A percentile compares a stretch with the other conserved stretches of the same genome.
Conservation (phyloP, 1,139 yeast genomes). For the Blastobotrys indianensis region DNA sequence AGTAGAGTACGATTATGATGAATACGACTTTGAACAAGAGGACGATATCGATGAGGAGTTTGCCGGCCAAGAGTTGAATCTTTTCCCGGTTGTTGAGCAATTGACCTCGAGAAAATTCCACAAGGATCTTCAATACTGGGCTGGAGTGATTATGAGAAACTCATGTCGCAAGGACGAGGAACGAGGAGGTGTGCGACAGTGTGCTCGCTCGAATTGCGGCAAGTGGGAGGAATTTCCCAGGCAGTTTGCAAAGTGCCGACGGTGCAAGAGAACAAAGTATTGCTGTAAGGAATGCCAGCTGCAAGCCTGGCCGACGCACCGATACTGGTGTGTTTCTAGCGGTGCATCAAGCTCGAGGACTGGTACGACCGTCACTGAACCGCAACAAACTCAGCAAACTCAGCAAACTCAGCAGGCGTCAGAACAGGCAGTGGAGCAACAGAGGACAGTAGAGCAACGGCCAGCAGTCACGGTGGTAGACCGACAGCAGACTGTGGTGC, state of each 20-base stretch:
- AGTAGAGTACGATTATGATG: conserved; percentile 46
- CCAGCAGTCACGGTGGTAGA: too few species aligned
- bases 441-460: neutral
- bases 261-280: conserved; percentile 91
- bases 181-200: conserved; percentile 87
- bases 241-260: conserved; percentile 89
- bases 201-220: conserved; percentile 93
- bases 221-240: conserved; percentile 88
- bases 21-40: conserved; percentile 41
- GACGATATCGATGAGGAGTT: conserved; percentile 7
- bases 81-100: conserved; percentile 87
- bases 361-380: neutral
- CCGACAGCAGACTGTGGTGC: too few species aligned
- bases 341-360: conserved; percentile 1
- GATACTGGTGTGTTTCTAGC: conserved; percentile 68
- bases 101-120: conserved; percentile 67
- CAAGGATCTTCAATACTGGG: conserved; percentile 89
- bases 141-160: conserved; percentile 93
- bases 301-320: conserved; percentile 86
- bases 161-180: conserved; percentile 86
- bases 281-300: conserved; percentile 91
- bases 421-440: neutral
- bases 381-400: neutral
- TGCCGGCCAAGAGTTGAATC: conserved; percentile 43
- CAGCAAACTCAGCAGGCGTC: neutral